A percentile compares a stretch with the other conserved stretches of the same genome.
These are phyloP conservation scores for Scutellospora calospora DNA, from an alignment of 371 early-diverging fungal genomes.

Conservation along the genomic window DNA sequence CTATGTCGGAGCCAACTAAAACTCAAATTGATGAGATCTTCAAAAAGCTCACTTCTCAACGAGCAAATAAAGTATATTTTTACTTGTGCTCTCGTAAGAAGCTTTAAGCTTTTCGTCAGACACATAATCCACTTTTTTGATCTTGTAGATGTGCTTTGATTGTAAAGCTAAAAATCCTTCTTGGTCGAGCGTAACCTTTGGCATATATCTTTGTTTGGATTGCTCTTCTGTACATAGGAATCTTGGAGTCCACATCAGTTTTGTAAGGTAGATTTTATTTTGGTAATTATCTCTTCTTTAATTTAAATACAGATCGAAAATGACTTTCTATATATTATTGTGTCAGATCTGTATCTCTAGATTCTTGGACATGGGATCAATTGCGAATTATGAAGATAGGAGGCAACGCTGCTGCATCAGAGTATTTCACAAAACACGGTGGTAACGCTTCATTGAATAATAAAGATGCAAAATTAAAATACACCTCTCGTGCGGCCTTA, in stretches of 20 bases:
- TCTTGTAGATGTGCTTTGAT: constrained; percentile 90
- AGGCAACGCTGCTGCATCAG: constrained; percentile 81
- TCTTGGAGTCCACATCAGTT: constrained; percentile 96
- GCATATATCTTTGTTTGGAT: constrained; percentile 97
- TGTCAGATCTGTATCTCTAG: constrained; percentile 83
- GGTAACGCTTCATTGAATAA: constrained; percentile 49
- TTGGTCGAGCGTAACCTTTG: constrained; percentile 97
- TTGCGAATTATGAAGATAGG: constrained; percentile 93
- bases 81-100: neutral
- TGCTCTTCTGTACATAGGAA: constrained; percentile 97
- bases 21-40: constrained; percentile 81
- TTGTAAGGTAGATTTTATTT: constrained; percentile 83
- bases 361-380: constrained; percentile 95
- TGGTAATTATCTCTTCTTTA: too few relatives aligned
- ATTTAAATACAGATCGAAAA: neutral
- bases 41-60: constrained; percentile 76
- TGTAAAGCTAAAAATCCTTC: constrained; percentile 96
- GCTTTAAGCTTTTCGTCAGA: neutral
- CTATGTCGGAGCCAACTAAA: constrained; percentile 70
- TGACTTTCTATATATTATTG: neutral
- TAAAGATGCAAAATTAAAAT: constrained; percentile 86
- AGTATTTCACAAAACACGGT: constrained; percentile 81
- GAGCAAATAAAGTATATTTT: constrained; percentile 81
- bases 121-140: neutral
- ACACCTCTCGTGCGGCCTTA: constrained; percentile 78